These are phyloP conservation scores for Lachnellula arida DNA, from an alignment of 2,329 filamentous ascomycete species.

Conservation along the genomic window DNA sequence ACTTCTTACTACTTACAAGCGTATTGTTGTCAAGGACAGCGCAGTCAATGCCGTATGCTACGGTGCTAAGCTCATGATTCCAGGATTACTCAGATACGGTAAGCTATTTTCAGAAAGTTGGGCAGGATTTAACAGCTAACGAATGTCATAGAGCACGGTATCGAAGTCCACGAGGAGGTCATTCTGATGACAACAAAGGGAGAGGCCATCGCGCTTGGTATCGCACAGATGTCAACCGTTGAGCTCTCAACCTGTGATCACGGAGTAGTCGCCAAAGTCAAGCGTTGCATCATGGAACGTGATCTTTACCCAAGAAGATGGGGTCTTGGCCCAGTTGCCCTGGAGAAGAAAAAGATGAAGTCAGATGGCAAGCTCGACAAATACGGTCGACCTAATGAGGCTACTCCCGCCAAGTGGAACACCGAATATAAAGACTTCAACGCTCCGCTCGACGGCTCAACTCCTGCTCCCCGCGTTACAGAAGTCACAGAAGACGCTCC, in stretches of 20 bases:
- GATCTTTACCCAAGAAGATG: conserved; percentile 95
- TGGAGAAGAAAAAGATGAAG: conserved; percentile 99
- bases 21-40: conserved; percentile 95
- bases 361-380: conserved; percentile 97
- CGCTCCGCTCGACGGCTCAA: conserved; percentile 42
- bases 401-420: conserved; percentile 91
- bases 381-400: conserved; percentile 87
- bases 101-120: conserved; percentile 33
- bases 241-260: conserved; percentile 97
- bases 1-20: conserved; percentile 88
- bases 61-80: conserved; percentile 98
- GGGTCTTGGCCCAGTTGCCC: conserved; percentile 88
- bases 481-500: conserved; percentile 38
- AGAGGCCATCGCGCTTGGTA: conserved; percentile 93
- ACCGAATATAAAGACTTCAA: conserved; percentile 88
- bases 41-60: conserved; percentile 98
- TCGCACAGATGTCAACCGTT: conserved; percentile 96
- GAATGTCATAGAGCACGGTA: conserved; percentile 63
- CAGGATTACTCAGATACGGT: conserved; percentile 89
- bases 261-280: conserved; percentile 96
- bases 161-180: conserved; percentile 93
- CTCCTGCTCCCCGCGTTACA: conserved; percentile 37
- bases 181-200: conserved; percentile 99
- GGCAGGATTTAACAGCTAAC: conserved; percentile 22
- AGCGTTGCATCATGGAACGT: conserved; percentile 99